These are phyloP conservation scores for Alternaria arborescens DNA, from an alignment of 2,329 filamentous ascomycete genomes.

Conservation along the genomic window DNA sequence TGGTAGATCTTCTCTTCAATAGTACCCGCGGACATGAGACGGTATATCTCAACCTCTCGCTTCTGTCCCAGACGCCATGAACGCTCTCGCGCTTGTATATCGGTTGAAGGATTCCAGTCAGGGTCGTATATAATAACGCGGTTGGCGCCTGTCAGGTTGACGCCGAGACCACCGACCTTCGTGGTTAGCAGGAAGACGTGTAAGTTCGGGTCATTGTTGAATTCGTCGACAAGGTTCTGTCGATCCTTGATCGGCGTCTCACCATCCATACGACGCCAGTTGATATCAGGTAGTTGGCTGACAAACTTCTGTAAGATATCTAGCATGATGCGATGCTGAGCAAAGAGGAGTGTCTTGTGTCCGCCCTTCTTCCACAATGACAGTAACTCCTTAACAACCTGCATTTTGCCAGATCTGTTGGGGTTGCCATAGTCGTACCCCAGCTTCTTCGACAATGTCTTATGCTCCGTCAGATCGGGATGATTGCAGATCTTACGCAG, in stretches of 20 bases:
- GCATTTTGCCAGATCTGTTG: constrained; percentile 91
- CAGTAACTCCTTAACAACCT: constrained; percentile 86
- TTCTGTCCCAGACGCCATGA: constrained; percentile 97
- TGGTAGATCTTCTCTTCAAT: constrained; percentile 99
- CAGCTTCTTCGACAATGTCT: constrained; percentile 63
- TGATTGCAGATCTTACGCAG: constrained; percentile 98
- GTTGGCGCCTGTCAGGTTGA: constrained; percentile 93
- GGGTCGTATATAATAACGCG: constrained; percentile 98
- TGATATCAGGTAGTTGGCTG: constrained; percentile 70
- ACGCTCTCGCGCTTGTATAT: constrained; percentile 91
- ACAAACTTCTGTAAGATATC: constrained; percentile 91
- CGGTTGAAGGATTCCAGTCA: constrained; percentile 98
- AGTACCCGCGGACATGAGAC: constrained; percentile 96
- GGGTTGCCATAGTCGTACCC: constrained; percentile 81
- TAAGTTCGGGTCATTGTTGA: constrained; percentile 81
- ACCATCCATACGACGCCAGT: constrained; percentile 91
- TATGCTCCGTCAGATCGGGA: constrained; percentile 83
- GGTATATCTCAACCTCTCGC: constrained; percentile 92
- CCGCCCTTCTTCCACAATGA: constrained; percentile 91
- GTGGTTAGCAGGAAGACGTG: constrained; percentile 95
- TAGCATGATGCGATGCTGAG: constrained; percentile 93
- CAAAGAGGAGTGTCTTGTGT: constrained; percentile 92
- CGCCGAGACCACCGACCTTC: constrained; percentile 90
- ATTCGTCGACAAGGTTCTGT: constrained; percentile 90
- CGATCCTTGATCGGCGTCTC: constrained; percentile 86